These are phyloP conservation scores for Thuidium tamariscinum DNA, from an alignment of 225 moss, liverwort and hornwort species.

Conservation along the genomic window DNA sequence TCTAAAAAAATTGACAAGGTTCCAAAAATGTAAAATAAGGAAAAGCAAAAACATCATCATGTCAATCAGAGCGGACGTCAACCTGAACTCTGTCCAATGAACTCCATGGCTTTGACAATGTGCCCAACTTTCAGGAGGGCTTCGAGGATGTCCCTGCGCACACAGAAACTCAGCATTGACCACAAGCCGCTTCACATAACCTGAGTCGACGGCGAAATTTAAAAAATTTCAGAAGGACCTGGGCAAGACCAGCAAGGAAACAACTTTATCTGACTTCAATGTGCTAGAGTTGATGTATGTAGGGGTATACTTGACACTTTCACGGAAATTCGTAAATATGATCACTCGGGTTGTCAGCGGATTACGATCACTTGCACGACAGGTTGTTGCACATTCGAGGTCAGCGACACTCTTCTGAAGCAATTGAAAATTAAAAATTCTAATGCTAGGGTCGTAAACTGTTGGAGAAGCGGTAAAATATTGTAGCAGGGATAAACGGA, in stretches of 20 bases:
- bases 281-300: neutral
- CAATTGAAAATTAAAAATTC: neutral
- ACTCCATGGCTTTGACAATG: slow-evolving; percentile 78
- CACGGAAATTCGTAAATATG: slow-evolving; percentile 90
- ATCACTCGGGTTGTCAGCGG: slow-evolving; percentile 73
- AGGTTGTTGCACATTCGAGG: neutral
- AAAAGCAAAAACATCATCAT: neutral
- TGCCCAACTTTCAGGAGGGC: slow-evolving; percentile 42
- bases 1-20: neutral
- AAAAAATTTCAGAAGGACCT: neutral
- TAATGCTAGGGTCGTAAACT: neutral
- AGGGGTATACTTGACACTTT: slow-evolving; percentile 84
- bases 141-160: slow-evolving; percentile 64
- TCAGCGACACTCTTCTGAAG: neutral
- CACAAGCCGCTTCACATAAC: neutral
- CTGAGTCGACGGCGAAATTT: neutral
- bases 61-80: neutral
- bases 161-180: neutral
- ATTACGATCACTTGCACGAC: slow-evolving; percentile 67
- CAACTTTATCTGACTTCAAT: neutral
- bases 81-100: slow-evolving; percentile 90
- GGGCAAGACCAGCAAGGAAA: neutral
- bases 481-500: neutral
- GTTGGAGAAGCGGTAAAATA: neutral
- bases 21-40: neutral